Conservation (phyloP, 306 rosid genomes). For the Trichosanthes truncata region DNA sequence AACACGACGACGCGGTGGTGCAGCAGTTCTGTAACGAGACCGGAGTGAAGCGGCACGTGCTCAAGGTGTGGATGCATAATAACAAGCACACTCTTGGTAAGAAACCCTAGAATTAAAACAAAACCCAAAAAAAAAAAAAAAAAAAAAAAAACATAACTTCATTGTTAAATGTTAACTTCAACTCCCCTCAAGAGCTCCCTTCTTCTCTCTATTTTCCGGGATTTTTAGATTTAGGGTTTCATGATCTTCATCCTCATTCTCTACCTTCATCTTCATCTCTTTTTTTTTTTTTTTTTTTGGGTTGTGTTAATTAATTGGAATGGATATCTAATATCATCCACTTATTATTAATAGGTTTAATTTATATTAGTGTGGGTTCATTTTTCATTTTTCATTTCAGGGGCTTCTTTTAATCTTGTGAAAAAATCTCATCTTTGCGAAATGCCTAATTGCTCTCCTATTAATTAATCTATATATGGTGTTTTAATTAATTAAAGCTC, state of each 20-base stretch:
- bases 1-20: slow-evolving; percentile 63
- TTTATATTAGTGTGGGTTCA: not conserved
- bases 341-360: not conserved
- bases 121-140: not conserved
- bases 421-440: too few species aligned
- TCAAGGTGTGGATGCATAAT: slow-evolving; percentile 99
- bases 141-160: not conserved
- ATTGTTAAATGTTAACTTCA: not conserved
- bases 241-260: not conserved
- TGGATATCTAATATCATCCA: slow-evolving; percentile 5
- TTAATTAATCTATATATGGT: not conserved
- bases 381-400: not conserved
- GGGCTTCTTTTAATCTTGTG: not conserved
- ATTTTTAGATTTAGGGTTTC: slow-evolving; percentile 13
- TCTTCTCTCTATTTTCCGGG: slow-evolving; percentile 9
- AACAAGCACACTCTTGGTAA: slow-evolving; percentile 98
- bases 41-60: slow-evolving; percentile 83
- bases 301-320: slow-evolving; percentile 9
- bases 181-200: not conserved
- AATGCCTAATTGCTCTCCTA: too few species aligned
- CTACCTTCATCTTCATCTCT: not conserved
- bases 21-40: slow-evolving; percentile 73
- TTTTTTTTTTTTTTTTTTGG: not conserved
- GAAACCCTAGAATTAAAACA: slow-evolving; percentile 50
- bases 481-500: not conserved